These are phyloP conservation scores for Metschnikowia matae DNA, from an alignment of 805 yeast genomes.

Conservation along the genomic window DNA sequence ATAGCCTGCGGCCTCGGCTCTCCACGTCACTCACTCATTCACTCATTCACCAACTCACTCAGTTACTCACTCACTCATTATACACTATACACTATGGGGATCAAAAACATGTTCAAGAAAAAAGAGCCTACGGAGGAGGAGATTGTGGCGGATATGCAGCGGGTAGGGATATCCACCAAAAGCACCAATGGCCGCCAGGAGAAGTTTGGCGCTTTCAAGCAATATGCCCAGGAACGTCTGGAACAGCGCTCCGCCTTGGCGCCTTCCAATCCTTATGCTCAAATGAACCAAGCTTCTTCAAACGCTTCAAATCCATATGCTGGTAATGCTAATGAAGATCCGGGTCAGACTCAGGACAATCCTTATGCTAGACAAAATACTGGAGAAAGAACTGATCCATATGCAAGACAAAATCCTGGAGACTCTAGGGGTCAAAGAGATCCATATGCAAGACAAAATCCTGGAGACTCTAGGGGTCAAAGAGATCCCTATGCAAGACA, in stretches of 20 bases:
- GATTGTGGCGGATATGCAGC: conserved; percentile 36
- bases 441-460: background rate
- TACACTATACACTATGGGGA: conserved; percentile 31
- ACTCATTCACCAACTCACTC: background rate
- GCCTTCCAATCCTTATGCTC: conserved; percentile 42
- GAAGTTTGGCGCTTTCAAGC: conserved; percentile 49
- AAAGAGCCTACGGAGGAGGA: conserved; percentile 51
- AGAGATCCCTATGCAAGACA: background rate
- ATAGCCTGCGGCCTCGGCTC: background rate
- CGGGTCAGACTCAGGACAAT: too few relatives aligned
- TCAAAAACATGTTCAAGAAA: conserved; percentile 43
- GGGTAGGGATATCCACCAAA: conserved; percentile 41
- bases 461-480: too few relatives aligned
- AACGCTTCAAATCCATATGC: conserved; percentile 8
- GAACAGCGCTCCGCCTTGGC: conserved; percentile 32
- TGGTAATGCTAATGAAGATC: too few relatives aligned
- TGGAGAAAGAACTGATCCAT: background rate
- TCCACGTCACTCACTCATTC: background rate
- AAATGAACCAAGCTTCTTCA: conserved; percentile 15
- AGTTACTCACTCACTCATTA: too few relatives aligned
- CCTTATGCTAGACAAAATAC: background rate
- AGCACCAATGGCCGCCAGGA: conserved; percentile 33
- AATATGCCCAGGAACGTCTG: conserved; percentile 44
- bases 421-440: too few relatives aligned
- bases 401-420: background rate